Base-by-base conservation (phyloP, 306 rosid species). In the Vachellia collinsii region DNA sequence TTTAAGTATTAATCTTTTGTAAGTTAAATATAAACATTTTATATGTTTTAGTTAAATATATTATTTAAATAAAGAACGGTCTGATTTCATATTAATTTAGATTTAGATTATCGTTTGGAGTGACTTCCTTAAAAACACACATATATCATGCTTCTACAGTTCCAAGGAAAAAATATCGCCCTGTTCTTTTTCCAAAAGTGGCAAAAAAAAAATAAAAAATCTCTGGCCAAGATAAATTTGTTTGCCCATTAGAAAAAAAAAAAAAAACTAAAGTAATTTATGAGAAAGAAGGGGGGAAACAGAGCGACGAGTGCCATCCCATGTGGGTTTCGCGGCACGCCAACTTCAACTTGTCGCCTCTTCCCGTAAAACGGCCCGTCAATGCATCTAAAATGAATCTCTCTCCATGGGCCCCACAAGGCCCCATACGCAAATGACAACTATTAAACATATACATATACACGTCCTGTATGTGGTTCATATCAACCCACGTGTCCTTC, bases 311-410 rank as follows among this genome's bases (percentile, higher is more conserved):
- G 4, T 3, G 42, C 12, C 5, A 54, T 20, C 62, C 62, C 76
- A 34, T 54, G 70, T 83, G 81, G 77, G 75, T 69, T 34, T 76
- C 29, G 48, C 16, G 19, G 36, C 8, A 6, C 74, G 82, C 84
- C 87, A 81, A 80, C 87, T 81, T 77, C 20, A 78, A 59, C 86
- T 19, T 74, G 86, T 86, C 82, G 81, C 83, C 86, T 48, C 87
- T 61, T 78, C 86, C 13, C 56, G 12, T 68, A 16, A 43, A 43
- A 43, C 74, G 54, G n/a, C 73, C 36, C 53, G 19, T 39, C 72
- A 37, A 11, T 4, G 23, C 76, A 75, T 82, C 77, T 22, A 36
- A 29, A 59, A 46, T 76, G 48, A 34, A 48, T 25, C 22, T 47
- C 13, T 70, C 75, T 7, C 38, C 42, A 46, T 77, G 81, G 94